A percentile compares a stretch with the other conserved stretches of the same genome.
Conservation (phyloP, 352 stramenopile genomes). For the Globisporangium perplexum region DNA sequence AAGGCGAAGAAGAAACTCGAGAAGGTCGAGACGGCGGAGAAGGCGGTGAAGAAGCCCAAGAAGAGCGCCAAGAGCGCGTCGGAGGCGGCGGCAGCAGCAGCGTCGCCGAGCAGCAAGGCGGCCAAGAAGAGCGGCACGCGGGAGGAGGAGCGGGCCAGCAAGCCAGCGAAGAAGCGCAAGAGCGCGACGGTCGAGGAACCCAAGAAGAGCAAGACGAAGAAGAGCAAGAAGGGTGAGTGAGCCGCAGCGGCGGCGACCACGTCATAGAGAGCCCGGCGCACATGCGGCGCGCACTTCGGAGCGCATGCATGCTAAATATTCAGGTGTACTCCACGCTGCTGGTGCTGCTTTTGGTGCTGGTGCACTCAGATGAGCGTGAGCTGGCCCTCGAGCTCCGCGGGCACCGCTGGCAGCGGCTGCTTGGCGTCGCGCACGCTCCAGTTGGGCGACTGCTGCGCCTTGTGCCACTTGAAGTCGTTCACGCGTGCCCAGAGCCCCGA, state of each 20-base stretch:
- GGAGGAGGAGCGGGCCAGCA: conserved; percentile 5
- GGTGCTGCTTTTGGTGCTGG: no score
- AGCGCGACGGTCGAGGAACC: conserved; percentile 5
- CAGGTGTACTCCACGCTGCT: no score
- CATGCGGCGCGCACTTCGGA: no score
- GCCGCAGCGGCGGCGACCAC: no score
- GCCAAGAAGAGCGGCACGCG: conserved; percentile 8
- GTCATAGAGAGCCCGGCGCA: no score
- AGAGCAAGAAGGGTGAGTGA: conserved; percentile 16
- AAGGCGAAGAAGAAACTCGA: conserved; percentile 6
- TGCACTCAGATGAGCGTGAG: no score
- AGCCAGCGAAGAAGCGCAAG: conserved; percentile 14
- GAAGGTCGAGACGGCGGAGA: neutral
- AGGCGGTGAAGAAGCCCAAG: no score
- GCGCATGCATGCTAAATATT: no score
- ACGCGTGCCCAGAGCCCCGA: conserved; percentile 81
- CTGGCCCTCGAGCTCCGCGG: no score
- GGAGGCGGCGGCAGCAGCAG: conserved; percentile 11
- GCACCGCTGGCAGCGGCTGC: no score
- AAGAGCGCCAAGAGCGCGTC: neutral
- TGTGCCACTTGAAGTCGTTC: conserved; percentile 88
- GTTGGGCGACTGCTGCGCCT: no score
- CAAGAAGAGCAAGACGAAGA: conserved; percentile 20
- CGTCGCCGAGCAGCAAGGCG: conserved; percentile 10
- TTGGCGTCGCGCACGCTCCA: no score